Percentiles rank a stretch among this genome's conserved stretches.
These are phyloP conservation scores for Ogataea kodamae DNA, from an alignment of 805 yeast species.

Conservation along the genomic window DNA sequence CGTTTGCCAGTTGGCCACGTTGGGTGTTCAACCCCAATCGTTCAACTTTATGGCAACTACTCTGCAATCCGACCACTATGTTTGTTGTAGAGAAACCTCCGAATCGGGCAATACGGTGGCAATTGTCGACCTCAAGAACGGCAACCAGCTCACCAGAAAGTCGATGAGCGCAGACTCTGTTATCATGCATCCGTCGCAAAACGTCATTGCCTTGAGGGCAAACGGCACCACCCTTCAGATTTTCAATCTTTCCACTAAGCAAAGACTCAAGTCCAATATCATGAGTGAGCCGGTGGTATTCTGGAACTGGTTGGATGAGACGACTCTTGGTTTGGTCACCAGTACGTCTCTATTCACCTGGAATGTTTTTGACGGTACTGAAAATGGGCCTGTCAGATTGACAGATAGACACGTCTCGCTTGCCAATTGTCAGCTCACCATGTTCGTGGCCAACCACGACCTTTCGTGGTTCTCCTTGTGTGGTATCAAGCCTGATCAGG, in stretches of 20 bases:
- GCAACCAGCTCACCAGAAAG: conserved; percentile 78
- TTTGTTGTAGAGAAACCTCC: conserved; percentile 69
- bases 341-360: conserved; percentile 72
- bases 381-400: conserved; percentile 75
- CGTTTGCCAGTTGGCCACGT: conserved; percentile 78
- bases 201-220: conserved; percentile 90
- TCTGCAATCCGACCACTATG: conserved; percentile 86
- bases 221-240: conserved; percentile 95
- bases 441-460: conserved; percentile 75
- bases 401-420: conserved; percentile 82
- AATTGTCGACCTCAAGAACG: conserved; percentile 77
- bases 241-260: conserved; percentile 82
- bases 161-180: conserved; percentile 98
- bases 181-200: conserved; percentile 88
- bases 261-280: conserved; percentile 83
- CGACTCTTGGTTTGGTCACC: conserved; percentile 79
- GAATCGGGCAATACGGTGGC: conserved; percentile 84
- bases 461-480: conserved; percentile 92
- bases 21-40: conserved; percentile 82
- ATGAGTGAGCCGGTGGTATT: conserved; percentile 85
- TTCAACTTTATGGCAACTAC: conserved; percentile 93
- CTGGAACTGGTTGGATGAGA: conserved; percentile 88
- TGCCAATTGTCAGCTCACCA: conserved; percentile 82
- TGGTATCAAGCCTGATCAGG: conserved; percentile 92
- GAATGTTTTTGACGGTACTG: conserved; percentile 78